phyloP scores from a whole-genome alignment of 2,329 filamentous ascomycete genomes.

The Aspergillus ochraceoroseus region DNA sequence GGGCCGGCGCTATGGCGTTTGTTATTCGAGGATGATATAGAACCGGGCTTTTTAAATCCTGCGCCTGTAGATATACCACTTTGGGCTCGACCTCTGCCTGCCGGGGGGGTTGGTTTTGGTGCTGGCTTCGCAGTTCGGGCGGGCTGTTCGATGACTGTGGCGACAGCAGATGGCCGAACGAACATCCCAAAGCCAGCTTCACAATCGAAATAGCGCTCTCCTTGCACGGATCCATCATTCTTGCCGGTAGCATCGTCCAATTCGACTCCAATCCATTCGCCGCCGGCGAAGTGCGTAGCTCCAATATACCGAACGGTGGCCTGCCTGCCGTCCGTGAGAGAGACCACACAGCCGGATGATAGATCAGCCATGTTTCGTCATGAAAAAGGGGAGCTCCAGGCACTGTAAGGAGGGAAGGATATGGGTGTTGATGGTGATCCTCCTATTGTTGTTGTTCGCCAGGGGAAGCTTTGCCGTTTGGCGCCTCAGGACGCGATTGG shows the following conservation, averaged over 20 bases:
- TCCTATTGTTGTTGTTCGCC: slow-evolving; percentile 16
- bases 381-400: slow-evolving; percentile 8
- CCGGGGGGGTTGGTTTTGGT: slow-evolving; percentile 24
- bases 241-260: slow-evolving; percentile 77
- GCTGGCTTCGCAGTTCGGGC: slow-evolving; percentile 38
- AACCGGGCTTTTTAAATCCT: slow-evolving; percentile 43
- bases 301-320: slow-evolving; percentile 79
- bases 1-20: slow-evolving; percentile 67
- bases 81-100: slow-evolving; percentile 39
- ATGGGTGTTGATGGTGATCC: slow-evolving; percentile 10
- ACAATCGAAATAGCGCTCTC: slow-evolving; percentile 84
- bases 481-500: slow-evolving; percentile 19
- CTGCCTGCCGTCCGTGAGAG: slow-evolving; percentile 70
- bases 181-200: slow-evolving; percentile 72
- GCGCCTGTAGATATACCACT: slow-evolving; percentile 35
- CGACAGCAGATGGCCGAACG: slow-evolving; percentile 66
- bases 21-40: slow-evolving; percentile 50
- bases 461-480: slow-evolving; percentile 13
- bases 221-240: slow-evolving; percentile 88
- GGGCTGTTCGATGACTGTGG: slow-evolving; percentile 45
- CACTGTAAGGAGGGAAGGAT: slow-evolving; percentile 8
- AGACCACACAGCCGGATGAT: slow-evolving; percentile 65
- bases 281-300: slow-evolving; percentile 69
- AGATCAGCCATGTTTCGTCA: slow-evolving; percentile 33
- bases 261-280: slow-evolving; percentile 87